Percentiles rank a stretch among this genome's conserved stretches.
Conservation (phyloP, 148 eudicot genomes). For the Camellia granthamiana region DNA sequence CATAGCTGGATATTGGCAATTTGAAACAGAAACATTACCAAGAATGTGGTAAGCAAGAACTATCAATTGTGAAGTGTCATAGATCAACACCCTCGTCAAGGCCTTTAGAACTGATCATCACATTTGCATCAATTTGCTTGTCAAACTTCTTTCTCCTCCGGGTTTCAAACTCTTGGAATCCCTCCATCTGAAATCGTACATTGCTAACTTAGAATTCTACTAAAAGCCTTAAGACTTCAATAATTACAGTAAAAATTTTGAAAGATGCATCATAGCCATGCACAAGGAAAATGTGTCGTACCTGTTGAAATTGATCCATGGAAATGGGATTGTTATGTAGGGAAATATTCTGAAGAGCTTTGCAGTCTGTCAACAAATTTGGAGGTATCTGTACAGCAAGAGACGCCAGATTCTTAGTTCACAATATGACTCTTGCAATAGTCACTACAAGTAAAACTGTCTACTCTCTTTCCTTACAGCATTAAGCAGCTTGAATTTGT, state of each 20-base stretch:
- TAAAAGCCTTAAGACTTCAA: background rate
- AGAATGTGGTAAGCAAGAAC: constrained; percentile 6
- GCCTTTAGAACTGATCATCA: constrained; percentile 94
- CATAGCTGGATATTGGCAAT: background rate
- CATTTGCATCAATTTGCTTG: constrained; percentile 98
- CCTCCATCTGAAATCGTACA: constrained; percentile 64
- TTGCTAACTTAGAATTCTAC: background rate
- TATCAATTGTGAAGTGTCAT: constrained; percentile 21
- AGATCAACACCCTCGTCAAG: constrained; percentile 91
- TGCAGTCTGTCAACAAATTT: constrained; percentile 76
- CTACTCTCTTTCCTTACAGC: too few species aligned
- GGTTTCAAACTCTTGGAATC: constrained; percentile 81
- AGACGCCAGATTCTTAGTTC: background rate
- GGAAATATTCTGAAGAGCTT: constrained; percentile 78
- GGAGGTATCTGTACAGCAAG: constrained; percentile 59
- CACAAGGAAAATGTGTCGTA: constrained; percentile 11
- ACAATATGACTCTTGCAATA: background rate
- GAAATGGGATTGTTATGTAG: constrained; percentile 90
- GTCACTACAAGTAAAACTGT: background rate
- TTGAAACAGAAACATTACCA: constrained; percentile 18
- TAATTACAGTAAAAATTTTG: background rate
- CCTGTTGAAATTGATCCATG: constrained; percentile 94
- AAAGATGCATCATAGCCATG: background rate
- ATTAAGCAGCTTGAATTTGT: too few species aligned
- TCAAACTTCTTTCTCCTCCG: constrained; percentile 92